Evolutionary conservation across 495 filamentous ascomycete species (phyloP).

Genomic region (Tuber brumale): DNA sequence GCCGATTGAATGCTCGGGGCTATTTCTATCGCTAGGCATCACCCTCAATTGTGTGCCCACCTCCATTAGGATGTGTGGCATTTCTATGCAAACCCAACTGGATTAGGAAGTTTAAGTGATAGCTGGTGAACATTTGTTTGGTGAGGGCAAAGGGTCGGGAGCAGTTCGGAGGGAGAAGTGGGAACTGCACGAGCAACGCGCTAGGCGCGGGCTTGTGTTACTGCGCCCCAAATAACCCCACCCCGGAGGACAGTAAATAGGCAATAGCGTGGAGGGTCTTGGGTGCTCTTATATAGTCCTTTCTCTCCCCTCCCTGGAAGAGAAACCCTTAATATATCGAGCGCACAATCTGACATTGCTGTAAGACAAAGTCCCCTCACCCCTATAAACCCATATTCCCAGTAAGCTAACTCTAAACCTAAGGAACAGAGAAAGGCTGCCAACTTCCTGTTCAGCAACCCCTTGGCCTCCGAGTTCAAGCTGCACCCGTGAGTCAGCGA

Average conservation of each 20-base stretch:
- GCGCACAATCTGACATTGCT: background rate
- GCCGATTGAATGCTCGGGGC: background rate
- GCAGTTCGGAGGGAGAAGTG: too few species aligned
- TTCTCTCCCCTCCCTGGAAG: background rate
- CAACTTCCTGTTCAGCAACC: background rate
- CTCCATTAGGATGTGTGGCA: background rate
- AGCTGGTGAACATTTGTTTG: too few species aligned
- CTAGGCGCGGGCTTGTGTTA: too few species aligned
- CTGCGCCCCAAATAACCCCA: too few species aligned
- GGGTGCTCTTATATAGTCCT: background rate
- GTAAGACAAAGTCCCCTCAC: background rate
- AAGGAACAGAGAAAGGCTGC: background rate
- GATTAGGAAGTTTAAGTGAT: too few species aligned
- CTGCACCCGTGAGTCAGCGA: background rate
- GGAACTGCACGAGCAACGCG: too few species aligned
- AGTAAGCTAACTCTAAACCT: background rate
- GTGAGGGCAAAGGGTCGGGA: too few species aligned
- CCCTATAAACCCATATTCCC: background rate
- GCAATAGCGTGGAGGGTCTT: background rate
- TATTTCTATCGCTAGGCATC: background rate
- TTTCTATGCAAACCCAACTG: background rate
- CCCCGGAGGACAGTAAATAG: background rate
- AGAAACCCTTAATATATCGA: background rate
- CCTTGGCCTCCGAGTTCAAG: background rate
- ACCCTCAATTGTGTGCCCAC: background rate